A percentile compares a stretch with the other conserved stretches of the same genome.
Conservation (phyloP, 2,329 filamentous ascomycete species). For the Aspergillus nomiae region DNA sequence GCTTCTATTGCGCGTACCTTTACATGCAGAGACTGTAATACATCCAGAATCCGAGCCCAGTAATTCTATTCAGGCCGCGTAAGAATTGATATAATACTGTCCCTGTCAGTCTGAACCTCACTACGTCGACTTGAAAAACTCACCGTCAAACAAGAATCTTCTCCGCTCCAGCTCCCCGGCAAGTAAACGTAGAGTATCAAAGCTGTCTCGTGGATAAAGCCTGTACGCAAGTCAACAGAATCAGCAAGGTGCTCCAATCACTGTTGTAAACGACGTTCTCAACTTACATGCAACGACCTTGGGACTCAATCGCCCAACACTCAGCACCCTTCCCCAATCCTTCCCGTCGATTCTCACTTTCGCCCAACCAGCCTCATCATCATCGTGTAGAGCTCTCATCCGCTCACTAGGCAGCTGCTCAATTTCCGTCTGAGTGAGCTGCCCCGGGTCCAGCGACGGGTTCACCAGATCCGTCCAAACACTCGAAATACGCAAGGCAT, state of each 20-base stretch:
- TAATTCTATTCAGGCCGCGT: constrained; percentile 30
- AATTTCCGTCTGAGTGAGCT: constrained; percentile 66
- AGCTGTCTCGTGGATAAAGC: constrained; percentile 49
- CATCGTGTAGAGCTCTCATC: constrained; percentile 66
- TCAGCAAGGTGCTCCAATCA: neutral
- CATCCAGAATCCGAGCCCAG: neutral
- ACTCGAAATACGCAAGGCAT: constrained; percentile 81
- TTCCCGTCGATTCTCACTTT: constrained; percentile 87
- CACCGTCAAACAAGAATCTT: constrained; percentile 50
- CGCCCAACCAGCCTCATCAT: constrained; percentile 81
- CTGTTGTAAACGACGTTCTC: neutral
- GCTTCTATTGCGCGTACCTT: neutral
- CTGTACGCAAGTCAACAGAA: constrained; percentile 19
- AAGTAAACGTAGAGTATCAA: constrained; percentile 51
- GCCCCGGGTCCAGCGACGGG: constrained; percentile 78
- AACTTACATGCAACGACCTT: constrained; percentile 83
- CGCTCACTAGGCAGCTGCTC: constrained; percentile 79
- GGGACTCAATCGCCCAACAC: constrained; percentile 84
- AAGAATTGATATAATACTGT: constrained; percentile 51
- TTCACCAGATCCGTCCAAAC: constrained; percentile 85
- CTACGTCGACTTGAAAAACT: constrained; percentile 18
- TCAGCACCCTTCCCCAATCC: constrained; percentile 94
- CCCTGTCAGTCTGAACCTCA: neutral
- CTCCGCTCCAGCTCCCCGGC: constrained; percentile 42
- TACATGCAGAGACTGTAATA: constrained; percentile 11